Percentiles rank a stretch among this genome's conserved stretches.
Conservation (phyloP, 768 basidiomycete genomes). For the Mycena pura region DNA sequence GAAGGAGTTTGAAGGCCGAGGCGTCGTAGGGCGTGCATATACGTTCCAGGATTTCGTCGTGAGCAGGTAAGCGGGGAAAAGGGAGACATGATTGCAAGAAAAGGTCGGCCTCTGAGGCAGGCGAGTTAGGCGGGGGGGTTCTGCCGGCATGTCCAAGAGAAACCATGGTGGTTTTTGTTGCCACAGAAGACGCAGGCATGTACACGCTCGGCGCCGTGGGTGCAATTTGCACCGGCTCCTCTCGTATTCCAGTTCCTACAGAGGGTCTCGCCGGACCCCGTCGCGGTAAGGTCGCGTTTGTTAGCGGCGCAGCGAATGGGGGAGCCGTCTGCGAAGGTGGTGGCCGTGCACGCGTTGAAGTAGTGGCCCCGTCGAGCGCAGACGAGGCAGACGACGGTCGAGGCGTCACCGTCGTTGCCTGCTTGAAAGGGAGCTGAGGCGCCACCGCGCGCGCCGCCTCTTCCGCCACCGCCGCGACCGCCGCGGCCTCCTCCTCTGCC, state of each 20-base stretch:
- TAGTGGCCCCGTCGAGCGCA: conserved; percentile 13
- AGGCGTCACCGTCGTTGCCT: conserved; percentile 5
- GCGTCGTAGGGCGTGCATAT: conserved; percentile 27
- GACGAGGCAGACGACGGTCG: conserved; percentile 14
- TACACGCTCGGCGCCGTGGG: neutral
- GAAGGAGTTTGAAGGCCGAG: conserved; percentile 10
- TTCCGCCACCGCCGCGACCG: neutral
- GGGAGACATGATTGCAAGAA: neutral
- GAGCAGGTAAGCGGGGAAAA: neutral
- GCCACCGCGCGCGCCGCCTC: neutral
- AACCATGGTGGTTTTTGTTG: neutral
- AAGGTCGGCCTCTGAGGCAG: neutral
- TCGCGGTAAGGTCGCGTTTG: neutral
- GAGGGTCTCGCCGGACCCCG: neutral
- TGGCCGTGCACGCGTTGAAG: neutral
- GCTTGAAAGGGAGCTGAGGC: conserved; percentile 16
- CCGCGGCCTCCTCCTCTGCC: neutral
- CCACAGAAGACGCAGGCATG: conserved; percentile 12
- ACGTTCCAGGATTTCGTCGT: conserved; percentile 4
- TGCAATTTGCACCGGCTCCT: neutral
- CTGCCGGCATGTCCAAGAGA: neutral
- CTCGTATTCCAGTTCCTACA: conserved; percentile 16
- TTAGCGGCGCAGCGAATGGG: neutral
- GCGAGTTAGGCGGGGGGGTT: neutral
- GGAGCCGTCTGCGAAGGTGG: neutral